Percentiles rank a stretch among this genome's conserved stretches.
Conservation (phyloP, 345 rosid genomes). For the Hibiscus trionum region DNA sequence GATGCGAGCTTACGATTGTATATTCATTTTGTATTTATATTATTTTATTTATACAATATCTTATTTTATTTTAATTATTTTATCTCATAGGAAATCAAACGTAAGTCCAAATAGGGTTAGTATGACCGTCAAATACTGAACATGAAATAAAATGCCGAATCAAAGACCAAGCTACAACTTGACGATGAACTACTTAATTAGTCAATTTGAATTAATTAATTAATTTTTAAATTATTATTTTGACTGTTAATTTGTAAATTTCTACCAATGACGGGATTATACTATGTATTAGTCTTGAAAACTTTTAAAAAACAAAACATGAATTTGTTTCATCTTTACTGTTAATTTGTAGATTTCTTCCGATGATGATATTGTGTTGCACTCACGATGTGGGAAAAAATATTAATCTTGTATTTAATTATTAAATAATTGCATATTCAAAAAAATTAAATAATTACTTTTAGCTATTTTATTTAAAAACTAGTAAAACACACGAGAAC, state of each 20-base stretch:
- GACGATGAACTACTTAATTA: neutral
- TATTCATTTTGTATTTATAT: too few species aligned
- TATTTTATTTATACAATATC: too few species aligned
- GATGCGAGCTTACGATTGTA: too few species aligned
- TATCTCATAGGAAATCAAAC: neutral
- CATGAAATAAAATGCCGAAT: neutral
- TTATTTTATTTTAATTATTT: too few species aligned
- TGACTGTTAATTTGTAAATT: neutral
- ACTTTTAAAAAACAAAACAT: neutral
- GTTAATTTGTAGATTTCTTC: neutral
- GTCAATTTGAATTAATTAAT: neutral
- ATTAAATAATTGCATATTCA: too few species aligned
- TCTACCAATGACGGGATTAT: neutral
- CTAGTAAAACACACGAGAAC: neutral
- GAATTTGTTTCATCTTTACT: neutral
- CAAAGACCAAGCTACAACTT: neutral
- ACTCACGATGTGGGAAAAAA: too few species aligned
- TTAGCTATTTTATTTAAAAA: too few species aligned
- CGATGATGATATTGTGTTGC: neutral
- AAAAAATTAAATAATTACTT: too few species aligned
- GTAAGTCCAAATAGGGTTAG: neutral
- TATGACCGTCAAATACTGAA: neutral
- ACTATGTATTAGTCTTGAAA: neutral
- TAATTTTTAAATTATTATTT: neutral
- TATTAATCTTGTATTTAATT: too few species aligned